These are phyloP conservation scores for Pestalotiopsis fici DNA, from an alignment of 2,329 filamentous ascomycete species.

Conservation along the genomic window DNA sequence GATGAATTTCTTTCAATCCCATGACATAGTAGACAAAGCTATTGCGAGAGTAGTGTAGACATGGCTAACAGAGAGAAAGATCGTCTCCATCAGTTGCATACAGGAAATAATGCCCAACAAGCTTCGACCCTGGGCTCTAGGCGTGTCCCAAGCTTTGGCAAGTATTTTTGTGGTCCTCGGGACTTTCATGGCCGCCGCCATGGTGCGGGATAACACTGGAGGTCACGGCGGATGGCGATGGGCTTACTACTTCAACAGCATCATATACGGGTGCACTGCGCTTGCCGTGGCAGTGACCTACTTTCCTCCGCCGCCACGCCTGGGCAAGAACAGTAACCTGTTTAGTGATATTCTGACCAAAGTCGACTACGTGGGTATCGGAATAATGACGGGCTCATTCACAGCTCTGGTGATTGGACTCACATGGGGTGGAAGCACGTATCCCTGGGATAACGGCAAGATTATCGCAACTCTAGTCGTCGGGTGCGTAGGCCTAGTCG, in stretches of 20 bases:
- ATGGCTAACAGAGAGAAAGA: background rate
- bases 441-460: constrained; percentile 55
- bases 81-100: background rate
- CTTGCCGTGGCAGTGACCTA: background rate
- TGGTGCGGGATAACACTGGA: background rate
- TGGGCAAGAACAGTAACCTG: background rate
- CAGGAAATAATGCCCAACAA: constrained; percentile 6
- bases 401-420: background rate
- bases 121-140: constrained; percentile 5
- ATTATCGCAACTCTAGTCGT: constrained; percentile 56
- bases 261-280: background rate
- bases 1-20: no score
- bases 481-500: constrained; percentile 33
- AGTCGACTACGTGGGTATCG: constrained; percentile 1
- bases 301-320: background rate
- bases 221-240: constrained; percentile 5
- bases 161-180: background rate
- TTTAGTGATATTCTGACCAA: background rate
- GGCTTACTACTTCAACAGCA: constrained; percentile 7
- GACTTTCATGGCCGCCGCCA: background rate
- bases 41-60: no score
- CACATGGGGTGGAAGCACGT: constrained; percentile 52
- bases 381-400: background rate
- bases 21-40: no score
- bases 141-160: background rate